Evolutionary conservation across 116 monocot species (phyloP).

Genomic region (Trichopus zeylanicus): DNA sequence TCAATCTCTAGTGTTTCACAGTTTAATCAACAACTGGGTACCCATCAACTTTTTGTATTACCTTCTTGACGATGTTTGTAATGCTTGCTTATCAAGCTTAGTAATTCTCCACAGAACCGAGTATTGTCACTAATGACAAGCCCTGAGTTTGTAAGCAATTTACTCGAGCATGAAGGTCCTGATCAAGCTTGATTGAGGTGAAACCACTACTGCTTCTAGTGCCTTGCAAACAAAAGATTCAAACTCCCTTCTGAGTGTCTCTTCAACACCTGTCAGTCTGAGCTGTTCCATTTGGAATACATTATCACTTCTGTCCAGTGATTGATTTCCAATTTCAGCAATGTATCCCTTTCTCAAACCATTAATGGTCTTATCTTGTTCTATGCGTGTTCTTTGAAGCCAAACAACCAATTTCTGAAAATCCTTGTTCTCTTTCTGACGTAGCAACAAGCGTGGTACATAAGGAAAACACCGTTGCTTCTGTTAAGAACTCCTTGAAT

Average conservation of each 20-base stretch:
- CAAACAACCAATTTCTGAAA: constrained; percentile 45
- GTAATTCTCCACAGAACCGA: constrained; percentile 38
- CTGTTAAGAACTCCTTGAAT: too few species aligned
- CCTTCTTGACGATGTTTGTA: constrained; percentile 15
- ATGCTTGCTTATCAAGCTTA: constrained; percentile 31
- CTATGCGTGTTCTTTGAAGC: constrained; percentile 50
- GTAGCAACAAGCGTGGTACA: too few species aligned
- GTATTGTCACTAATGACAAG: constrained; percentile 41
- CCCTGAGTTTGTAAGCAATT: constrained; percentile 48
- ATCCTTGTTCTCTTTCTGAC: constrained; percentile 52
- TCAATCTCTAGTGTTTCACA: constrained; percentile 54
- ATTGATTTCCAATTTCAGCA: constrained; percentile 30
- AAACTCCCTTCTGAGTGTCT: constrained; percentile 58
- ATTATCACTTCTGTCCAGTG: constrained; percentile 17
- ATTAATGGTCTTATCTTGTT: constrained; percentile 79
- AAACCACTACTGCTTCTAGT: constrained; percentile 16
- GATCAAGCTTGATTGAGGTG: constrained; percentile 38
- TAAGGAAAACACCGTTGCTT: too few species aligned
- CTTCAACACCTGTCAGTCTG: constrained; percentile 65
- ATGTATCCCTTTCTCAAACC: constrained; percentile 56
- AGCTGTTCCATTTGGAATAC: constrained; percentile 61
- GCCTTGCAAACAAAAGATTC: constrained; percentile 46
- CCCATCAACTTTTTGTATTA: constrained; percentile 12
- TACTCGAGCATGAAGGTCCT: constrained; percentile 45
- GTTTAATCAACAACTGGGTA: constrained; percentile 34